Percentiles rank a stretch among this genome's conserved stretches.
Conservation (phyloP, 139 green algal genomes). For the Coccomyxa sp. region DNA sequence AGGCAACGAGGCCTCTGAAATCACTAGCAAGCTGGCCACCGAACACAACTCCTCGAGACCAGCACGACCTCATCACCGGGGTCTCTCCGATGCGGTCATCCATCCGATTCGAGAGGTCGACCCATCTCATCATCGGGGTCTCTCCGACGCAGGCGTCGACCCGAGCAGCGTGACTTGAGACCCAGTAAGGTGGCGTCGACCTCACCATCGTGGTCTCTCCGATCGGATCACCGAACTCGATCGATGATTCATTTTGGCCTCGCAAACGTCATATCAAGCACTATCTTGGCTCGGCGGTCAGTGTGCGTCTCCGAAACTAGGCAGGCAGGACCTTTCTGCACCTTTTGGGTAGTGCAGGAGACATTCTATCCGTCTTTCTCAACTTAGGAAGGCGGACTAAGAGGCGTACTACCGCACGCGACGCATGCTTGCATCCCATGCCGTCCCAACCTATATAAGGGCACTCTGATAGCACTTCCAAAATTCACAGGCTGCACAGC, state of each 20-base stretch:
- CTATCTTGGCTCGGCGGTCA: constrained; percentile 1
- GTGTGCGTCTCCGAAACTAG: background rate
- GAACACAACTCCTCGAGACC: background rate
- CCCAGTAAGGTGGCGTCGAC: background rate
- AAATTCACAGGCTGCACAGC: background rate
- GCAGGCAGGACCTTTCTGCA: background rate
- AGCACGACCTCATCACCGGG: background rate
- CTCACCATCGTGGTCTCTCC: background rate
- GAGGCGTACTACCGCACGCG: background rate
- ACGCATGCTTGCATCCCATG: background rate
- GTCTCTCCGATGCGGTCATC: background rate
- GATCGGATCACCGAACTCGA: background rate
- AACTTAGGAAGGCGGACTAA: background rate
- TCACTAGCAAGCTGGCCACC: background rate
- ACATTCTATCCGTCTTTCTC: background rate
- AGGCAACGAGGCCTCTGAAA: background rate
- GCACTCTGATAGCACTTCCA: background rate
- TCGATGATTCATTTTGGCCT: background rate
- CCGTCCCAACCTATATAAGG: background rate
- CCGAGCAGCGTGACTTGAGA: background rate
- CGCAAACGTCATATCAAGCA: background rate
- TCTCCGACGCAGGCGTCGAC: background rate
- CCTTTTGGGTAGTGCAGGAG: background rate
- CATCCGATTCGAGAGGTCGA: background rate
- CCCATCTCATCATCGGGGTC: background rate